phyloP scores from a whole-genome alignment of 1,139 yeast species.

The Debaryomyces udenii region DNA sequence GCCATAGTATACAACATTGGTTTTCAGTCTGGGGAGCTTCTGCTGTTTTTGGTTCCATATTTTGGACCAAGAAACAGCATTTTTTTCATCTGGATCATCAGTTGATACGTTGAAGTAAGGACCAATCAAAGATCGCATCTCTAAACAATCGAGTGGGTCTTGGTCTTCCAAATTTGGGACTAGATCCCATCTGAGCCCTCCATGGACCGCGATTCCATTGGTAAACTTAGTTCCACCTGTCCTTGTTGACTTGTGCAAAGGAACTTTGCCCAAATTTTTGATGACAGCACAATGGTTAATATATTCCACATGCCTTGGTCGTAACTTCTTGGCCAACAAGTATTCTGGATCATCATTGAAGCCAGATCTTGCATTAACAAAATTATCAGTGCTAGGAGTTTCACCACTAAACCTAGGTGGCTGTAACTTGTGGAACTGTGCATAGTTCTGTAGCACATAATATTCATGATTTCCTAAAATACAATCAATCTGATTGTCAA shows the following conservation, averaged over 20 bases:
- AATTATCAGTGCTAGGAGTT: background rate
- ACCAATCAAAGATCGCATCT: conserved; percentile 61
- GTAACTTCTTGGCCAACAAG: conserved; percentile 59
- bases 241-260: conserved; percentile 37
- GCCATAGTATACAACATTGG: conserved; percentile 75
- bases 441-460: conserved; percentile 61
- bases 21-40: conserved; percentile 18
- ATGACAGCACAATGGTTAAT: conserved; percentile 66
- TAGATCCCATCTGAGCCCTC: conserved; percentile 70
- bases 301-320: conserved; percentile 62
- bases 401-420: conserved; percentile 26
- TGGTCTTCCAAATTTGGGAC: conserved; percentile 52
- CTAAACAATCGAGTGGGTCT: conserved; percentile 60
- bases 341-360: conserved; percentile 59
- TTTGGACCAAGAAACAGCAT: conserved; percentile 65
- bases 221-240: conserved; percentile 26
- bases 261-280: conserved; percentile 62
- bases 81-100: conserved; percentile 48
- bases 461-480: conserved; percentile 90
- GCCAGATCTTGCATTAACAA: conserved; percentile 18
- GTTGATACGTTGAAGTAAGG: conserved; percentile 61
- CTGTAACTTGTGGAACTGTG: conserved; percentile 55
- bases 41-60: conserved; percentile 60
- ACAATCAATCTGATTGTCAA: conserved; percentile 64
- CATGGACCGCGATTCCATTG: conserved; percentile 75